Evolutionary conservation across 306 rosid species (phyloP).

Genomic region (Vigna angularis): DNA sequence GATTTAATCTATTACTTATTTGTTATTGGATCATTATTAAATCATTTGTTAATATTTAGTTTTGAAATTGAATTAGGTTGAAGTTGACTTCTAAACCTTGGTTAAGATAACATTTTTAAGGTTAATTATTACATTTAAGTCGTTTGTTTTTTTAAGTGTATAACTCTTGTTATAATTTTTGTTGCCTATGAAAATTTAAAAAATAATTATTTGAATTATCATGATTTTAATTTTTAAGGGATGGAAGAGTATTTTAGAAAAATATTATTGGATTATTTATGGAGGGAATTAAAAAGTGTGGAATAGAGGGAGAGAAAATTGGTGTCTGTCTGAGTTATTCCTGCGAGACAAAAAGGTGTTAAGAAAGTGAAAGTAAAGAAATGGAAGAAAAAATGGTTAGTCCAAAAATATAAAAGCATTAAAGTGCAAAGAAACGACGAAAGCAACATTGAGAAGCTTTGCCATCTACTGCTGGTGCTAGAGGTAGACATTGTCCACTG

Average conservation of each 20-base stretch:
- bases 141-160: no score
- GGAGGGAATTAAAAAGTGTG: not conserved
- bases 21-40: no score
- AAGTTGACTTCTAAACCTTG: no score
- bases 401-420: conserved; percentile 10
- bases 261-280: conserved; percentile 14
- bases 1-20: no score
- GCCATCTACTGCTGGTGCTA: not conserved
- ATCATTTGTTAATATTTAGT: no score
- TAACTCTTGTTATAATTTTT: no score
- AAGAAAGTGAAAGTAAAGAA: conserved; percentile 8
- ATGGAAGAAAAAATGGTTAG: conserved; percentile 27
- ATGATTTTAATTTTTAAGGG: not conserved
- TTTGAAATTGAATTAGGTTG: no score
- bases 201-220: no score
- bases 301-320: not conserved
- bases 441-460: conserved; percentile 33
- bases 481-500: conserved; percentile 2
- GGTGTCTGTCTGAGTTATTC: conserved; percentile 33
- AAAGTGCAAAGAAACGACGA: conserved; percentile 35
- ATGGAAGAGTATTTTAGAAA: not conserved
- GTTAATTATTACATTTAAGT: no score
- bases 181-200: no score
- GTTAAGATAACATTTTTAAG: no score
- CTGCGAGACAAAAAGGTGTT: conserved; percentile 32